Base-by-base conservation (phyloP, 169 alveolate species). In the Cryptosporidium meleagridis region DNA sequence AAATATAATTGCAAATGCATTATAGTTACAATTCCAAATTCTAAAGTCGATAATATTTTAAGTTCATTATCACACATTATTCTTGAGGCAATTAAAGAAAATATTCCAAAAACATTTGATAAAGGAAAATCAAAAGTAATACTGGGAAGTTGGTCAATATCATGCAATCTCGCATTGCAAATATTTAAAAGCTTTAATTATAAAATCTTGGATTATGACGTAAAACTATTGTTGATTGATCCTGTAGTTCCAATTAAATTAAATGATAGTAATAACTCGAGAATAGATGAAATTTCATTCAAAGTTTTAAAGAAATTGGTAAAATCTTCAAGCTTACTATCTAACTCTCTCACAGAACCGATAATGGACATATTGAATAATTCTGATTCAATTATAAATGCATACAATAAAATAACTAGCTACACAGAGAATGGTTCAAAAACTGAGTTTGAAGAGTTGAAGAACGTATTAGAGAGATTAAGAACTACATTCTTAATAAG, bases 131-230 rank as follows among this genome's bases (percentile, higher is more conserved):
- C 72, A 29, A 65, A 37, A 29, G 6, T 80, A 41, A 48, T 62
- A 26, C 9, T 80, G 7, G 75, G 80, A 41, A 51, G 89, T 23
- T 80, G 89, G 89, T 80, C 89, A 31, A 61, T 80, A 41, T 59
- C 37, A n/a, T 62, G 89, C 21, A 62, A 51, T 41, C 39, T 62
- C 7, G 69, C 75, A 5, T 16, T 80, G 21, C 55, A 80, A 62
- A 55, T 80, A 29, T 59, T 29, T 39, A 44, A 65, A 6, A 33
- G 12, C 41, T 35, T 80, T 14, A 48, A 70, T 23, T 26, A 75
- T 5, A 33, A 18, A 55, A 10, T 18, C 1, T 7, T 35, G 16
- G 45, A 23, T 39, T 18, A 44, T 23, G 68, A 61, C 16, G 0
- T 65, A 51, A 65, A 48, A 33, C 33, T 80, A 14, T 48, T 80